Conservation (phyloP, 768 basidiomycete genomes). For the Roridomyces roridus region DNA sequence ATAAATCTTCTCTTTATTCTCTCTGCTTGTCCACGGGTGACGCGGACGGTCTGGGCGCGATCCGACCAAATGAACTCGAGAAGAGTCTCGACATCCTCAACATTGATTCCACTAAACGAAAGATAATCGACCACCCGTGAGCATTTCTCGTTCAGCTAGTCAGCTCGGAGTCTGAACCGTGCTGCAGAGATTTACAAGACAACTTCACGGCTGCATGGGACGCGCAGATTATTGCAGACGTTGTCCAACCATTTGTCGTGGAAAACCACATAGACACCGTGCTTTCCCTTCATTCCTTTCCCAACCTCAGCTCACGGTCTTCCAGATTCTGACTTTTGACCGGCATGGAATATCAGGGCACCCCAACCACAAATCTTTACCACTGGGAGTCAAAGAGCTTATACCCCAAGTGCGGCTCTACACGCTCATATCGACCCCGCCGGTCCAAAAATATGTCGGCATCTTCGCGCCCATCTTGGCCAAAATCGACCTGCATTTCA, state of each 20-base stretch:
- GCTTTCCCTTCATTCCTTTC: constrained; percentile 28
- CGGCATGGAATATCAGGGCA: constrained; percentile 77
- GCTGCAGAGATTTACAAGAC: constrained; percentile 68
- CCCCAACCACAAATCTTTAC: constrained; percentile 84
- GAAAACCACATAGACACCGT: constrained; percentile 70
- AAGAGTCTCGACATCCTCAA: constrained; percentile 74
- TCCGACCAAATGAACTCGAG: constrained; percentile 62
- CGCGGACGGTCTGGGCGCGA: constrained; percentile 75
- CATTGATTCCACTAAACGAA: constrained; percentile 57
- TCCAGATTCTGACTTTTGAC: constrained; percentile 89
- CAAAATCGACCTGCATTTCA: constrained; percentile 51
- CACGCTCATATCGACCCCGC: constrained; percentile 63
- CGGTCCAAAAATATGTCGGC: constrained; percentile 66
- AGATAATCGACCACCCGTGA: constrained; percentile 76
- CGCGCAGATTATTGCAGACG: constrained; percentile 57
- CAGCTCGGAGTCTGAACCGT: constrained; percentile 6
- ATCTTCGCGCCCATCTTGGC: constrained; percentile 55
- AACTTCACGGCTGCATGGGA: constrained; percentile 76
- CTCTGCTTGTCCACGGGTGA: constrained; percentile 83
- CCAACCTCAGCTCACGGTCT: constrained; percentile 1
- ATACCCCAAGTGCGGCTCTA: constrained; percentile 51
- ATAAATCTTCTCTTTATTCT: constrained; percentile 50
- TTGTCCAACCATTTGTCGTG: constrained; percentile 63
- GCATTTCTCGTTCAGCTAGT: constrained; percentile 32
- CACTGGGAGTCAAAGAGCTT: constrained; percentile 57